phyloP scores from a whole-genome alignment of 768 basidiomycete species.

The Russula olivacea region DNA sequence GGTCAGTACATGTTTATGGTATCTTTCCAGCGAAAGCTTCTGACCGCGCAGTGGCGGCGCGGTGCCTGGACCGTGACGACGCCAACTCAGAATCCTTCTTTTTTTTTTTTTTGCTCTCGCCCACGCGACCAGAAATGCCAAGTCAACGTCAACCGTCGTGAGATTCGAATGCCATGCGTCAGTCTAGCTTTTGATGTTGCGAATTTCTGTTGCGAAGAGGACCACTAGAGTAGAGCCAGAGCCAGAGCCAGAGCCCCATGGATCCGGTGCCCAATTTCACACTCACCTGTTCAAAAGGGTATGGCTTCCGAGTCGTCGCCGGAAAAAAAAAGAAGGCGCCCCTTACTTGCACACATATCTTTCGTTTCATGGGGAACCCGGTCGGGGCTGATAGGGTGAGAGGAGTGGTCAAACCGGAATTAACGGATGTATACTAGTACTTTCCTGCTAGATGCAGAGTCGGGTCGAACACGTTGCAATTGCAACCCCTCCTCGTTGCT shows the following conservation, averaged over 20 bases:
- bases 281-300: not conserved
- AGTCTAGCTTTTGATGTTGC: not conserved
- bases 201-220: constrained; percentile 2
- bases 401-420: too few species aligned
- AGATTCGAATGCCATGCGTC: not conserved
- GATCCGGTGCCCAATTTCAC: too few species aligned
- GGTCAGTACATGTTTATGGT: not conserved
- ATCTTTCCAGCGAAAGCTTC: not conserved
- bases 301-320: not conserved
- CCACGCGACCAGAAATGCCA: constrained; percentile 1
- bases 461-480: not conserved
- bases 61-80: not conserved
- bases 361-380: not conserved
- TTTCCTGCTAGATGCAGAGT: too few species aligned
- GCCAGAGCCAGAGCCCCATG: too few species aligned
- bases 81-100: not conserved
- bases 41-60: not conserved
- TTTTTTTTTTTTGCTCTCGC: too few species aligned
- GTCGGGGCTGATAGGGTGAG: not conserved
- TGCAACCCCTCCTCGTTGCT: too few species aligned
- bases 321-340: not conserved
- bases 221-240: too few species aligned
- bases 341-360: too few species aligned
- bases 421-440: too few species aligned
- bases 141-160: not conserved